Conservation (phyloP, 179 eudicot species). For the Amaranthus tricolor region DNA sequence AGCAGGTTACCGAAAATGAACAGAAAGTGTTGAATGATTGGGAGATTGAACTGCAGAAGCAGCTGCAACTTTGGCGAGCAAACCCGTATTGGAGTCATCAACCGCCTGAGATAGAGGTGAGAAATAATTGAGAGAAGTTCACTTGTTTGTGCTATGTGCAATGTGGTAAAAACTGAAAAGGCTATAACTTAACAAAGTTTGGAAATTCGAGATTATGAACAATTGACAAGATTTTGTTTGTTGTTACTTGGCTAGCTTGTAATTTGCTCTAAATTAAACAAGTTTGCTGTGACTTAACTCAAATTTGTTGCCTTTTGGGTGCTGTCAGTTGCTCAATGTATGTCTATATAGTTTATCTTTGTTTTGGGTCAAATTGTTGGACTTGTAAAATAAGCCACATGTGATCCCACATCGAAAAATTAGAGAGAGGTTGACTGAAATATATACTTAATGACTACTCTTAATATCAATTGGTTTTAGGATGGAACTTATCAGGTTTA, state of each 20-base stretch:
- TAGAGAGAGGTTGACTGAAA: no score
- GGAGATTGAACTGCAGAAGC: constrained; percentile 62
- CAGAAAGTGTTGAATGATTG: constrained; percentile 32
- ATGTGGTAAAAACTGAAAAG: background rate
- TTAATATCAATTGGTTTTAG: no score
- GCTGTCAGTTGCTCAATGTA: background rate
- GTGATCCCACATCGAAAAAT: no score
- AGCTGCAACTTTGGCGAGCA: constrained; percentile 78
- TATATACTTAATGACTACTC: no score
- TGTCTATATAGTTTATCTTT: background rate
- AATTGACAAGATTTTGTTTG: background rate
- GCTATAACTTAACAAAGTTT: background rate
- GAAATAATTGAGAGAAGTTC: constrained; percentile 7
- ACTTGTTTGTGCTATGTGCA: background rate
- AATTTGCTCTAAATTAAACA: no score
- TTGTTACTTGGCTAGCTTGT: no score
- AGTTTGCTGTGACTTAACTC: background rate
- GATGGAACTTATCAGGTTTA: no score
- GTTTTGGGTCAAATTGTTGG: no score
- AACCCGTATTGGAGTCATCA: constrained; percentile 71
- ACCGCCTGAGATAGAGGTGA: constrained; percentile 67
- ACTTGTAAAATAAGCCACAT: no score
- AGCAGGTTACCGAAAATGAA: constrained; percentile 32
- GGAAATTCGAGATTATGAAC: background rate
- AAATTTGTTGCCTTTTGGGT: background rate